Evolutionary conservation across 1,284 basidiomycete species (phyloP).

Genomic region (Fomitopsis betulina): DNA sequence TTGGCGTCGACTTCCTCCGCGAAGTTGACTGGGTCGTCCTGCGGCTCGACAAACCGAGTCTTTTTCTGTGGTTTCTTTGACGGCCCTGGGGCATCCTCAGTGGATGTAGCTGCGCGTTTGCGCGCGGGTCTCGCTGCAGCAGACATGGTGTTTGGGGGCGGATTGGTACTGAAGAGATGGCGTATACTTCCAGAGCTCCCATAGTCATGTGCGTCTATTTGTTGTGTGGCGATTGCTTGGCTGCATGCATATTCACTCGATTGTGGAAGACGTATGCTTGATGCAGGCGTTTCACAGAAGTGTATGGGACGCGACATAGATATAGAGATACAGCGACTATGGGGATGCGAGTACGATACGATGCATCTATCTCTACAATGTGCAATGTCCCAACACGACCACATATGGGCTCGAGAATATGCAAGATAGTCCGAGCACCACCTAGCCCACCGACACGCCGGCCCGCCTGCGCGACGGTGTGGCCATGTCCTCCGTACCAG

Average conservation of each 20-base stretch:
- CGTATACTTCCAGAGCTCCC: background rate
- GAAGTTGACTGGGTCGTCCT: constrained; percentile 69
- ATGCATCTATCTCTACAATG: background rate
- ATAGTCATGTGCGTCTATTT: constrained; percentile 5
- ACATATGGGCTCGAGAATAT: background rate
- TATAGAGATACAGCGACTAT: constrained; percentile 1
- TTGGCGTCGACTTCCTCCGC: constrained; percentile 70
- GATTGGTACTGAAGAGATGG: too few relatives aligned
- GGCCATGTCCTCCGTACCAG: constrained; percentile 20
- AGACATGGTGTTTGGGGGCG: background rate
- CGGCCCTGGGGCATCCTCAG: constrained; percentile 31
- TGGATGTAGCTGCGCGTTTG: constrained; percentile 53
- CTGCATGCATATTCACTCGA: too few relatives aligned
- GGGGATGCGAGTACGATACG: background rate
- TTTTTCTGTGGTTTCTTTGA: constrained; percentile 48
- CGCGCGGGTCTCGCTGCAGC: constrained; percentile 39
- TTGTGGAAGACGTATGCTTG: too few relatives aligned
- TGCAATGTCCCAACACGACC: background rate
- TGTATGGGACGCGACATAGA: background rate
- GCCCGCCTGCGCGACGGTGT: constrained; percentile 22
- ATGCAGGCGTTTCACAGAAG: too few relatives aligned
- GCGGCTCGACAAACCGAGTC: constrained; percentile 76
- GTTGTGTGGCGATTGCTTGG: background rate
- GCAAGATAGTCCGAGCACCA: background rate
- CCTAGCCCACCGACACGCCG: constrained; percentile 7